A percentile compares a stretch with the other conserved stretches of the same genome.
Evolutionary conservation across 2,329 filamentous ascomycete genomes (phyloP).

Genomic region (Claviceps quebecensis): DNA sequence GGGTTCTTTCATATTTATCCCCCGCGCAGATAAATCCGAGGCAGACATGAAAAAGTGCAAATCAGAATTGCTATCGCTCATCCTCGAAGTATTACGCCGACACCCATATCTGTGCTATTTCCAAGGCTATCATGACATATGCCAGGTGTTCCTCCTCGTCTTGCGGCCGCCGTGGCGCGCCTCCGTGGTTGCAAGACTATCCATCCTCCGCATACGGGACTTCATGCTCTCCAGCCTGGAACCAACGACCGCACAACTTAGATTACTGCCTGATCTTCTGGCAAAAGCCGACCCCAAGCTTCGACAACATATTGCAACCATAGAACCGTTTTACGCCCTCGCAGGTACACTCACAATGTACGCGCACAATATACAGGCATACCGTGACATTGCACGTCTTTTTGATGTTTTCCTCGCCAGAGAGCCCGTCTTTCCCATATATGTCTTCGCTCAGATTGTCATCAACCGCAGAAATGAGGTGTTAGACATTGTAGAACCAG

Average conservation of each 20-base stretch:
- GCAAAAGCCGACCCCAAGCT: constrained; percentile 56
- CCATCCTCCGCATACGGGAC: constrained; percentile 79
- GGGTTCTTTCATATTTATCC: not conserved
- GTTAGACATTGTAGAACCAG: constrained; percentile 81
- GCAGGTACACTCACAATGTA: constrained; percentile 93
- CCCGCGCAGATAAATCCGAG: constrained; percentile 46
- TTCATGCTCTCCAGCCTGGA: constrained; percentile 88
- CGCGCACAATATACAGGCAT: constrained; percentile 86
- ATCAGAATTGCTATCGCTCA: constrained; percentile 62
- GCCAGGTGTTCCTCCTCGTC: constrained; percentile 84
- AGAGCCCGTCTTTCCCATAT: constrained; percentile 79
- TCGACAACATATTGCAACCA: constrained; percentile 58
- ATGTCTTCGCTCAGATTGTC: constrained; percentile 83
- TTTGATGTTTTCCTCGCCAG: constrained; percentile 85
- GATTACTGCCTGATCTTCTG: constrained; percentile 72
- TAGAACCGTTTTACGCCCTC: constrained; percentile 82
- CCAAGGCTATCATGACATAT: constrained; percentile 97
- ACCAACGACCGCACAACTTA: constrained; percentile 73
- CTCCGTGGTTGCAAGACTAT: constrained; percentile 62
- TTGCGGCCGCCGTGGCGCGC: constrained; percentile 49
- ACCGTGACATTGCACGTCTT: constrained; percentile 73
- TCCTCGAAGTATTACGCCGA: constrained; percentile 64
- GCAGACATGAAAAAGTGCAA: constrained; percentile 59
- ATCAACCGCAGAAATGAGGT: constrained; percentile 69
- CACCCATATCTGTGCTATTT: constrained; percentile 87